A percentile compares a stretch with the other conserved stretches of the same genome.
phyloP scores from a whole-genome alignment of 306 rosid genomes.

The Herpetospermum pedunculosum region DNA sequence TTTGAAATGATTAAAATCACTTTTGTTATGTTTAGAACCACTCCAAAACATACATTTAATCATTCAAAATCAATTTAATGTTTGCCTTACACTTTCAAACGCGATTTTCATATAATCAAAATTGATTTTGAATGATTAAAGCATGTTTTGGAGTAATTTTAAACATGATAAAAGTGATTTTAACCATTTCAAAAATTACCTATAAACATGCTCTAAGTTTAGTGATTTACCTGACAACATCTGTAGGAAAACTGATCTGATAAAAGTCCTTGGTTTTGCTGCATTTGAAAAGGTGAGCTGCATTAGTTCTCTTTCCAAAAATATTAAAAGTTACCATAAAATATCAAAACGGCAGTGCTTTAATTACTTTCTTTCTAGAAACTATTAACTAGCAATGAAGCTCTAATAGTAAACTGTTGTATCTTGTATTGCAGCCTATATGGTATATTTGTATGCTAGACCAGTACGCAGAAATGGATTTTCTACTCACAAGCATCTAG shows the following conservation, averaged over 20 bases:
- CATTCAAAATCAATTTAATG: too few relatives aligned
- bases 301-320: background rate
- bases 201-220: too few relatives aligned
- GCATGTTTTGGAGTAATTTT: too few relatives aligned
- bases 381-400: background rate
- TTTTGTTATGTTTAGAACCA: too few relatives aligned
- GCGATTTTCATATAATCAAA: too few relatives aligned
- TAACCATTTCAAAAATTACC: too few relatives aligned
- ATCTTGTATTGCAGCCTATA: background rate
- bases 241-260: constrained; percentile 65
- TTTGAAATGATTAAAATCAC: too few relatives aligned
- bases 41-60: too few relatives aligned
- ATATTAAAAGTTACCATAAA: background rate
- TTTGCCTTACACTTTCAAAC: too few relatives aligned
- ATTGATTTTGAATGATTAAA: too few relatives aligned
- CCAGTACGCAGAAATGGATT: background rate
- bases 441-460: background rate
- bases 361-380: background rate
- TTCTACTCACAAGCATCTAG: constrained; percentile 53
- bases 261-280: constrained; percentile 67
- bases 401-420: background rate
- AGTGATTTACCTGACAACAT: constrained; percentile 60
- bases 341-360: background rate
- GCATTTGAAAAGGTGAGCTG: constrained; percentile 28
- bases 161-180: too few relatives aligned